phyloP scores from a whole-genome alignment of 768 basidiomycete genomes.

The Cystofilobasidium bisporidii region DNA sequence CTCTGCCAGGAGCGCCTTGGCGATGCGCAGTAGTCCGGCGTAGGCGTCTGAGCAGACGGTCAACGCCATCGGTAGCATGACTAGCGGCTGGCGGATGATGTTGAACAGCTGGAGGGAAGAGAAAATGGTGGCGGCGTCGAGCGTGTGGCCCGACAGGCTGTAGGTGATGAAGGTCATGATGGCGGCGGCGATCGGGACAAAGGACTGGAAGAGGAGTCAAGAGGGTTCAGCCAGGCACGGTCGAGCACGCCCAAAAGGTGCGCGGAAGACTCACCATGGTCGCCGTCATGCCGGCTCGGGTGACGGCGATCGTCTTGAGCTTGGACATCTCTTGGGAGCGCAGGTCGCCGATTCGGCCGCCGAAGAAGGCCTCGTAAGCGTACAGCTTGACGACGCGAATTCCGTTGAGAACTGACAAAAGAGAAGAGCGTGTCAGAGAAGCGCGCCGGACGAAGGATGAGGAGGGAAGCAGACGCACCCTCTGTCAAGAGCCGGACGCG shows the following conservation, averaged over 20 bases:
- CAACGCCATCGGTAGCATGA: slow-evolving; percentile 33
- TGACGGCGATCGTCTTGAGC: slow-evolving; percentile 32
- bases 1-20: slow-evolving; percentile 49
- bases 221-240: background rate
- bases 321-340: slow-evolving; percentile 34
- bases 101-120: slow-evolving; percentile 54
- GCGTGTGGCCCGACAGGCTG: slow-evolving; percentile 49
- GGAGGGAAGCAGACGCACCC: slow-evolving; percentile 32
- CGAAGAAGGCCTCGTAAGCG: slow-evolving; percentile 48
- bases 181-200: slow-evolving; percentile 50
- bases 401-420: slow-evolving; percentile 49
- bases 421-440: slow-evolving; percentile 36
- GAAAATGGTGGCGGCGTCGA: slow-evolving; percentile 53
- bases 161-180: slow-evolving; percentile 57
- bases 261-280: slow-evolving; percentile 36
- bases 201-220: slow-evolving; percentile 32
- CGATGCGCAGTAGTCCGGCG: slow-evolving; percentile 48
- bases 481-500: slow-evolving; percentile 59
- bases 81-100: slow-evolving; percentile 35
- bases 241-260: background rate
- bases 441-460: background rate
- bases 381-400: slow-evolving; percentile 59
- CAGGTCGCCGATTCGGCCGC: slow-evolving; percentile 30
- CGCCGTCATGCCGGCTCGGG: slow-evolving; percentile 32
- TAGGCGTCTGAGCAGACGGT: slow-evolving; percentile 45